Percentiles rank a stretch among this genome's conserved stretches.
Evolutionary conservation across 23 red algal species (phyloP).

Genomic region (Cyanidioschyzon merolae): DNA sequence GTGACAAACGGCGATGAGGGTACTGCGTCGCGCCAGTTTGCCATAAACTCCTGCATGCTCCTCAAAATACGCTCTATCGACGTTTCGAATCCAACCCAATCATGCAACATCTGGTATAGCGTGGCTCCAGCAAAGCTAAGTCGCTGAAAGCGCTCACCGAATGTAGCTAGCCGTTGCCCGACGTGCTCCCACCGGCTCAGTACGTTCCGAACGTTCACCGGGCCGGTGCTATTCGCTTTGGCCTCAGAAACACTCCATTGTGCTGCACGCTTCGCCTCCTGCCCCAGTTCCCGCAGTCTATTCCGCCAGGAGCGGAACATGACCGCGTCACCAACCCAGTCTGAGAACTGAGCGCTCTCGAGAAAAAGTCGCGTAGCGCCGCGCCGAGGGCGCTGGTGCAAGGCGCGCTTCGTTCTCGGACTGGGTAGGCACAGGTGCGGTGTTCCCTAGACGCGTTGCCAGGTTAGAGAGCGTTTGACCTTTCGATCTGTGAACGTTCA

Average conservation of each 20-base stretch:
- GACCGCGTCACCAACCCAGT: too few relatives aligned
- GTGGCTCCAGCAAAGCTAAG: neutral
- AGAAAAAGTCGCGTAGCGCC: too few relatives aligned
- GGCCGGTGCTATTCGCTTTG: neutral
- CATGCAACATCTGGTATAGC: neutral
- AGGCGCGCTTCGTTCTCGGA: too few relatives aligned
- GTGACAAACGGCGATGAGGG: neutral
- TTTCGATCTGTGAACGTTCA: too few relatives aligned
- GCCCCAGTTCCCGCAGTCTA: neutral
- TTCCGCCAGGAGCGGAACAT: neutral
- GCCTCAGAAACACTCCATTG: neutral
- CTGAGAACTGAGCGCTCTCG: too few relatives aligned
- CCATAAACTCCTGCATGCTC: neutral
- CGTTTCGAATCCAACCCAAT: neutral
- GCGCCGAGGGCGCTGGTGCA: too few relatives aligned
- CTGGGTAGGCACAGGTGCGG: too few relatives aligned
- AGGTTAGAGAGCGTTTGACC: too few relatives aligned
- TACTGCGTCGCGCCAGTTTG: neutral
- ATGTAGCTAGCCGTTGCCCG: neutral
- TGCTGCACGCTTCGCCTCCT: constrained; percentile 3
- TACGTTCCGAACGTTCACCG: neutral
- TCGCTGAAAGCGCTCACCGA: neutral
- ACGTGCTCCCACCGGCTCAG: neutral
- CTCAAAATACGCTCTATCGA: neutral
- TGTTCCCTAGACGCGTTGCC: too few relatives aligned